Percentiles rank a stretch among this genome's conserved stretches.
phyloP scores from a whole-genome alignment of 108 stramenopile genomes.

The Cyclostephanos tholiformis region DNA sequence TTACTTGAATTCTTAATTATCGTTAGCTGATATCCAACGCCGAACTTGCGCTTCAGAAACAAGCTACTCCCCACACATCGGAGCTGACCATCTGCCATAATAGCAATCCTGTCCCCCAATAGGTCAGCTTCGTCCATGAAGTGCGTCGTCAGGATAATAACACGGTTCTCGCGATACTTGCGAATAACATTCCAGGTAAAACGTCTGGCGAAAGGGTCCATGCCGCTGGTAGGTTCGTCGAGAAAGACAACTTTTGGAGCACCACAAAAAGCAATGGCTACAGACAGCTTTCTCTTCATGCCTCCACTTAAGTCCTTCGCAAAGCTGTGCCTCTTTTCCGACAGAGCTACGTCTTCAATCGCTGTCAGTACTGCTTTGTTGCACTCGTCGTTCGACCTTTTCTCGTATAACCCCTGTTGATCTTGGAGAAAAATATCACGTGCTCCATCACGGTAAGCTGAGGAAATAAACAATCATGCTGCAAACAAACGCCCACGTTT shows the following conservation, averaged over 20 bases:
- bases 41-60: slow-evolving; percentile 92
- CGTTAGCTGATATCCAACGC: slow-evolving; percentile 85
- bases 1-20: slow-evolving; percentile 59
- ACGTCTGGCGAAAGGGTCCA: slow-evolving; percentile 91
- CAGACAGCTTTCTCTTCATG: slow-evolving; percentile 87
- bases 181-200: slow-evolving; percentile 90
- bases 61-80: slow-evolving; percentile 86
- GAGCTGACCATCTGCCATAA: slow-evolving; percentile 94
- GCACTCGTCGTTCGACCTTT: slow-evolving; percentile 56
- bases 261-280: slow-evolving; percentile 91
- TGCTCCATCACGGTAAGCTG: slow-evolving; percentile 90
- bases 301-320: slow-evolving; percentile 85
- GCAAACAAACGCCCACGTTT: slow-evolving; percentile 91
- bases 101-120: slow-evolving; percentile 93
- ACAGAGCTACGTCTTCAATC: slow-evolving; percentile 79
- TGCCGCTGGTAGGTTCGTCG: slow-evolving; percentile 82
- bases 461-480: slow-evolving; percentile 92
- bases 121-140: slow-evolving; percentile 97
- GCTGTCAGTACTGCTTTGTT: slow-evolving; percentile 58
- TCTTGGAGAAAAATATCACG: slow-evolving; percentile 76
- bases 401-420: slow-evolving; percentile 78
- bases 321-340: slow-evolving; percentile 72
- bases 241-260: slow-evolving; percentile 66
- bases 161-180: slow-evolving; percentile 72
- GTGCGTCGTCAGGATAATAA: slow-evolving; percentile 96